Conservation (phyloP, 768 basidiomycete species). For the Leccinum aurantiacum region DNA sequence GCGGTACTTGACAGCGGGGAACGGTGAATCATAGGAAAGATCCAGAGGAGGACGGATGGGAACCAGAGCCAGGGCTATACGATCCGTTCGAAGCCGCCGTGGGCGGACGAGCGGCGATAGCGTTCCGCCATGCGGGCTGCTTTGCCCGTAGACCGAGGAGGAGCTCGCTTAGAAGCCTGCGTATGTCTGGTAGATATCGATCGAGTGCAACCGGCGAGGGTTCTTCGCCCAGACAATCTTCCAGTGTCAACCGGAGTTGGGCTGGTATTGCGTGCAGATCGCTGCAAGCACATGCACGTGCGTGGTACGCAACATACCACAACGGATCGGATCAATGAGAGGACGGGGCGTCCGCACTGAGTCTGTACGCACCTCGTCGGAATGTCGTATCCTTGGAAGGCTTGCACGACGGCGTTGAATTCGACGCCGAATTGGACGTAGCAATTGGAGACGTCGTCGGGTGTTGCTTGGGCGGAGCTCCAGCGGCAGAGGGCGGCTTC, state of each 20-base stretch:
- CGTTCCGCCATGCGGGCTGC: constrained; percentile 38
- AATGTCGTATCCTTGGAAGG: constrained; percentile 74
- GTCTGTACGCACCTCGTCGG: constrained; percentile 61
- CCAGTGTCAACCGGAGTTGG: constrained; percentile 40
- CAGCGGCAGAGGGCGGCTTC: constrained; percentile 72
- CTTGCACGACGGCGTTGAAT: constrained; percentile 76
- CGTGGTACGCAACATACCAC: background rate
- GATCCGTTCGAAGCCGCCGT: constrained; percentile 4
- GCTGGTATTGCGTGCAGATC: constrained; percentile 41
- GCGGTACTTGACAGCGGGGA: background rate
- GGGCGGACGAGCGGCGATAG: constrained; percentile 12
- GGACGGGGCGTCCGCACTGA: constrained; percentile 9
- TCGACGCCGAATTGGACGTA: constrained; percentile 89
- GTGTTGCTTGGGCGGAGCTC: constrained; percentile 57
- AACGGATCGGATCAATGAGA: background rate
- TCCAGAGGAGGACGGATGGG: background rate
- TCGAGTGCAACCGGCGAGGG: constrained; percentile 36
- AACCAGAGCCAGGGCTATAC: background rate
- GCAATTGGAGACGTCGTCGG: constrained; percentile 79
- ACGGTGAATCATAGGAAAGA: constrained; percentile 11
- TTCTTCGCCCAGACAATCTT: constrained; percentile 45
- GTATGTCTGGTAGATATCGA: constrained; percentile 40
- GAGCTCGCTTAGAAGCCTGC: constrained; percentile 36
- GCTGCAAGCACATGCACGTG: constrained; percentile 21
- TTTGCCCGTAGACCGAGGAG: constrained; percentile 43